Conservation (phyloP, 2,329 filamentous ascomycete species). For the Calonectria crousiana region DNA sequence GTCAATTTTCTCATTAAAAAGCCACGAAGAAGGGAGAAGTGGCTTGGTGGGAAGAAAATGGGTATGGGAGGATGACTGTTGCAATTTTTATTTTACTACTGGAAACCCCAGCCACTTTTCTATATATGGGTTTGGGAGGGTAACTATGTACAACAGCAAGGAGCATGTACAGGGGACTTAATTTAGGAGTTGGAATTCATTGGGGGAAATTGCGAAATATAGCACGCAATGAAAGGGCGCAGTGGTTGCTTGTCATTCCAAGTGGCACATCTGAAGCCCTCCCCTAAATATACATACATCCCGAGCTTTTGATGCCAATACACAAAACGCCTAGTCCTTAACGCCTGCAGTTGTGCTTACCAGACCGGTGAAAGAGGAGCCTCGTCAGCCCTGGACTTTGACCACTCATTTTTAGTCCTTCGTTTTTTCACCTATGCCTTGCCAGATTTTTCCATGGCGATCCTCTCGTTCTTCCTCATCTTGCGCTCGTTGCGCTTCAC, state of each 20-base stretch:
- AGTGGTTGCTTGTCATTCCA: constrained; percentile 37
- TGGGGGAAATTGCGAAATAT: constrained; percentile 33
- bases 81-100: constrained; percentile 31
- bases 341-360: constrained; percentile 45
- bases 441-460: constrained; percentile 30
- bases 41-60: constrained; percentile 9
- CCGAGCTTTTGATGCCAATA: constrained; percentile 41
- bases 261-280: constrained; percentile 31
- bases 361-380: constrained; percentile 22
- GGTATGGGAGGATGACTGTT: constrained; percentile 9
- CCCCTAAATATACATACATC: constrained; percentile 23
- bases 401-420: not conserved
- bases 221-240: constrained; percentile 32
- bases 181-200: constrained; percentile 33
- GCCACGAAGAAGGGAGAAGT: not conserved
- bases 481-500: constrained; percentile 78
- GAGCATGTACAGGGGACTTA: constrained; percentile 35
- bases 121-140: constrained; percentile 23
- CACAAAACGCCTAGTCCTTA: constrained; percentile 46
- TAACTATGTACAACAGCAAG: constrained; percentile 37
- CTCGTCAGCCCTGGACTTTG: constrained; percentile 15
- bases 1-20: not conserved
- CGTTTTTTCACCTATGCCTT: constrained; percentile 29
- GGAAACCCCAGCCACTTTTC: constrained; percentile 43
- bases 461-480: constrained; percentile 75